phyloP scores from a whole-genome alignment of 169 alveolate genomes.

The Plasmodium coatneyi region DNA sequence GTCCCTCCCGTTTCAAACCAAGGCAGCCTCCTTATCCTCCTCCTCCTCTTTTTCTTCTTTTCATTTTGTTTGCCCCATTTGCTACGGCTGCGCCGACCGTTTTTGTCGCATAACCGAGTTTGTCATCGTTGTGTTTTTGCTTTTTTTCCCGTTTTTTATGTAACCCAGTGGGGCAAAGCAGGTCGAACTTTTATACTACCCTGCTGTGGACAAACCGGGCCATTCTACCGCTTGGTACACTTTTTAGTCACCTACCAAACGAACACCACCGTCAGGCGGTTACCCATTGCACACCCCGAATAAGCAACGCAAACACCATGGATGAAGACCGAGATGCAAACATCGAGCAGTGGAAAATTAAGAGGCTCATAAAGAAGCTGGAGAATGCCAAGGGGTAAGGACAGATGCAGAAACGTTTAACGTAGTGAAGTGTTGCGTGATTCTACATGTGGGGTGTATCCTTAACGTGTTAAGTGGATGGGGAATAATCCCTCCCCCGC shows the following conservation, averaged over 20 bases:
- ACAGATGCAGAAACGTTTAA: not conserved
- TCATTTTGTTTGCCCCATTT: not conserved
- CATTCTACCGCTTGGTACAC: not conserved
- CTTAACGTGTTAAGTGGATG: not conserved
- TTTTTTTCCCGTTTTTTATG: not conserved
- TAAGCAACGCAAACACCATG: not conserved
- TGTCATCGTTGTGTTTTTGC: not conserved
- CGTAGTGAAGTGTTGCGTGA: not conserved
- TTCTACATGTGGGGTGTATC: not conserved
- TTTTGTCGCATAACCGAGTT: not conserved
- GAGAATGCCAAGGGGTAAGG: constrained; percentile 93
- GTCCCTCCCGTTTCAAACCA: not conserved
- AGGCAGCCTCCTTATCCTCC: not conserved
- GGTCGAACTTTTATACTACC: not conserved
- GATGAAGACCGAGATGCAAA: constrained; percentile 86
- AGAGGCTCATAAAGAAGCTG: constrained; percentile 90
- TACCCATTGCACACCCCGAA: not conserved
- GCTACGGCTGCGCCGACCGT: not conserved
- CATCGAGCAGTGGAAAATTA: constrained; percentile 95
- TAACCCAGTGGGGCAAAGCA: not conserved
- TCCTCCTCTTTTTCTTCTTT: not conserved
- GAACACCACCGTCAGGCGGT: not conserved
- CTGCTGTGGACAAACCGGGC: not conserved
- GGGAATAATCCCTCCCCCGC: not conserved
- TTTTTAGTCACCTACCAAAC: not conserved